Percentiles rank a stretch among this genome's conserved stretches.
These are phyloP conservation scores for Dendrostoma leiphaemia DNA, from an alignment of 2,329 filamentous ascomycete genomes.

Conservation along the genomic window DNA sequence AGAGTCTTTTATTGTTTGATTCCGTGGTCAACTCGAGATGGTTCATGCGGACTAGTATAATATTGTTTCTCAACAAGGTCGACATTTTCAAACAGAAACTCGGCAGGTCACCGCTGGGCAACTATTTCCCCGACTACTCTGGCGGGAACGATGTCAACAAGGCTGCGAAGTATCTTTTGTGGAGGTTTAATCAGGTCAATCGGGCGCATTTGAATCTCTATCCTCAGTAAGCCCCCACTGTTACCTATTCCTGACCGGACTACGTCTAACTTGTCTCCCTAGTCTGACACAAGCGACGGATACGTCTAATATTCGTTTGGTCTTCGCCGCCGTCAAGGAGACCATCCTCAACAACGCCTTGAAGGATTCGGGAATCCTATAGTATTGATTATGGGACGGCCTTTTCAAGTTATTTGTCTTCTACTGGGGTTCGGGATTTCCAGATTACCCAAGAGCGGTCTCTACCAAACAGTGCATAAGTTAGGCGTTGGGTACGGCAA, in stretches of 20 bases:
- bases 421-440: conserved; percentile 5
- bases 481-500: conserved; percentile 18
- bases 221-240: conserved; percentile 71
- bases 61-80: conserved; percentile 98
- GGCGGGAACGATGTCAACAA: conserved; percentile 97
- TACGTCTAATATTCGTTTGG: conserved; percentile 95
- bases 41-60: conserved; percentile 99
- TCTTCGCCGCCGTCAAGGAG: conserved; percentile 98
- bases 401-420: neutral
- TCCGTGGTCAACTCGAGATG: conserved; percentile 98
- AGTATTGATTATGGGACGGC: conserved; percentile 35
- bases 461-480: conserved; percentile 18
- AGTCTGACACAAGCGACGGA: conserved; percentile 98
- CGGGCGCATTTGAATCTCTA: conserved; percentile 93
- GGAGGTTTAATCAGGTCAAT: conserved; percentile 99
- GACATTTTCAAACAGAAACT: conserved; percentile 97
- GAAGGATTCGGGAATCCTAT: conserved; percentile 96
- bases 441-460: conserved; percentile 18
- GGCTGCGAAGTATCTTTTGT: conserved; percentile 94
- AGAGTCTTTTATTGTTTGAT: conserved; percentile 92
- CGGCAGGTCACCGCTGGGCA: conserved; percentile 80
- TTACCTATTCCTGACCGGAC: neutral
- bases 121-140: conserved; percentile 97
- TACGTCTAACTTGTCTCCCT: conserved; percentile 23
- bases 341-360: conserved; percentile 97